phyloP scores from a whole-genome alignment of 2,329 filamentous ascomycete species.

The Cladophialophora psammophila region DNA sequence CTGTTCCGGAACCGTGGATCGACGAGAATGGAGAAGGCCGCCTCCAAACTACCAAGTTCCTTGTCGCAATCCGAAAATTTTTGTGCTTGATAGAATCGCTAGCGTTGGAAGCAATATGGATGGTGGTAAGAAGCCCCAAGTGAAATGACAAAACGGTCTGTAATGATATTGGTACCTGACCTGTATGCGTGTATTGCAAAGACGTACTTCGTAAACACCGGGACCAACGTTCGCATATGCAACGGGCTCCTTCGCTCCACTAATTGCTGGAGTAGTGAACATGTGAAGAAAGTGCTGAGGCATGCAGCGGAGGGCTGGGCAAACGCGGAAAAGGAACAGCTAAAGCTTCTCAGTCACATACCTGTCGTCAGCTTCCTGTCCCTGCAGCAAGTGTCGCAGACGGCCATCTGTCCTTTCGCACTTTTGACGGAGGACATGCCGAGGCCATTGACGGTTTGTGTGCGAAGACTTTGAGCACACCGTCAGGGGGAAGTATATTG shows the following conservation, averaged over 20 bases:
- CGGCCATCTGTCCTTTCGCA: background rate
- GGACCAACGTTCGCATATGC: background rate
- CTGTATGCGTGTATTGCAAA: background rate
- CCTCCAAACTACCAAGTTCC: background rate
- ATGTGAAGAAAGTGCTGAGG: background rate
- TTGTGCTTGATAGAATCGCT: constrained; percentile 7
- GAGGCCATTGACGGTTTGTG: background rate
- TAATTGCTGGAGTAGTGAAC: background rate
- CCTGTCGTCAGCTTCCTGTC: background rate
- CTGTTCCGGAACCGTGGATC: background rate
- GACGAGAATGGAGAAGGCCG: constrained; percentile 2
- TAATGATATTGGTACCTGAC: constrained; percentile 18
- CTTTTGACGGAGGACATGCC: background rate
- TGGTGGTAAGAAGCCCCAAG: background rate
- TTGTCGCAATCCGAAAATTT: background rate
- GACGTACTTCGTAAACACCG: background rate
- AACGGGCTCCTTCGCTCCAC: background rate
- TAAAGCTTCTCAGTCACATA: background rate
- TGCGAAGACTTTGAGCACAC: background rate
- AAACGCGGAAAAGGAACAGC: background rate
- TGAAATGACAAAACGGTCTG: constrained; percentile 19
- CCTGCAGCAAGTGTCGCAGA: background rate
- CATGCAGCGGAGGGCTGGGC: background rate
- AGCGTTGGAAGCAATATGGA: background rate
- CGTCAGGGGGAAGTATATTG: background rate